Conservation (phyloP, 2,329 filamentous ascomycete species). For the Neopestalotiopsis rosae region DNA sequence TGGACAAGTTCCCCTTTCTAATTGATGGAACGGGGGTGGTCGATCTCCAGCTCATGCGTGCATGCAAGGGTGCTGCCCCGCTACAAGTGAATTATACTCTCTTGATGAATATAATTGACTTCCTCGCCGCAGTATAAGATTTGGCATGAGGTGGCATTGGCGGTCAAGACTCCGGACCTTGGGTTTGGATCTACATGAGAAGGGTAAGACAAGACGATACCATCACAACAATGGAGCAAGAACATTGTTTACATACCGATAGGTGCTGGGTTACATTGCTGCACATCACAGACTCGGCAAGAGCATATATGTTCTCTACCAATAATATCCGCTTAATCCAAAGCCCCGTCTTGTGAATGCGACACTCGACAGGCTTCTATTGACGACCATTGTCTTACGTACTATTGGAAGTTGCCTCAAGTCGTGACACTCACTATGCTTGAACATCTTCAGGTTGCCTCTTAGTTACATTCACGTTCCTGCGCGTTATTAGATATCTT, state of each 20-base stretch:
- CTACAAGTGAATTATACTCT: background rate
- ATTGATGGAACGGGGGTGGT: background rate
- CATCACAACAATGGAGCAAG: background rate
- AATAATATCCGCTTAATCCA: background rate
- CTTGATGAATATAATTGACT: conserved; percentile 3
- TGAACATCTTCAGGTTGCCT: background rate
- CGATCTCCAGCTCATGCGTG: background rate
- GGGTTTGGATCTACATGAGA: background rate
- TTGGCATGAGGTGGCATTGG: background rate
- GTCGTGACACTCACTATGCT: background rate
- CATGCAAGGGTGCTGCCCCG: background rate
- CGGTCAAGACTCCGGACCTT: background rate
- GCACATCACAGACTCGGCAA: background rate
- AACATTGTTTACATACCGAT: no score
- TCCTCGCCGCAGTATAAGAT: background rate
- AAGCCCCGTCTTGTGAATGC: background rate
- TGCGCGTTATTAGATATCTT: background rate
- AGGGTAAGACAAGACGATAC: background rate
- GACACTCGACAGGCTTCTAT: background rate
- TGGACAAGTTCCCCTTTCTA: conserved; percentile 17
- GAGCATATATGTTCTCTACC: background rate
- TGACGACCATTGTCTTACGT: background rate
- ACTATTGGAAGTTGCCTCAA: background rate
- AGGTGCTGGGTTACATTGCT: background rate
- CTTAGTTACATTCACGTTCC: background rate